phyloP scores from a whole-genome alignment of 2,329 filamentous ascomycete species.

The Lasiodiplodia citricola region DNA sequence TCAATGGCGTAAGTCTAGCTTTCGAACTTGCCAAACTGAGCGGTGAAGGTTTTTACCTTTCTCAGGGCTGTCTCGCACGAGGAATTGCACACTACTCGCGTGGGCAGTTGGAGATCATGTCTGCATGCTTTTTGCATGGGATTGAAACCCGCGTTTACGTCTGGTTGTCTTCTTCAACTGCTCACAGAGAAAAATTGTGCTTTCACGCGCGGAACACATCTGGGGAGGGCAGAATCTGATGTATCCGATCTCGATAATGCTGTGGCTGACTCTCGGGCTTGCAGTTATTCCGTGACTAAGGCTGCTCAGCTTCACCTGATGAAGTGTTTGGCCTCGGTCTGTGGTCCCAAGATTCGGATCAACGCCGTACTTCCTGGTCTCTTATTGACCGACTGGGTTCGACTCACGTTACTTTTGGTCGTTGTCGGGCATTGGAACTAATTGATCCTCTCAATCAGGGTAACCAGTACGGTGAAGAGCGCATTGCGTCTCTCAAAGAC shows the following conservation, averaged over 20 bases:
- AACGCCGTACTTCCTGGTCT: constrained; percentile 67
- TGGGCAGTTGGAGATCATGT: not conserved
- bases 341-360: constrained; percentile 62
- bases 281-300: constrained; percentile 74
- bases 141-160: not conserved
- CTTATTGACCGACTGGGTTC: constrained; percentile 69
- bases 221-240: not conserved
- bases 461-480: constrained; percentile 59
- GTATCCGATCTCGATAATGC: not conserved
- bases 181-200: not conserved
- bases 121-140: not conserved
- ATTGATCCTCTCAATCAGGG: constrained; percentile 30
- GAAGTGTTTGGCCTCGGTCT: constrained; percentile 63
- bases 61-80: not conserved
- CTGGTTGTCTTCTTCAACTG: not conserved
- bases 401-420: constrained; percentile 27
- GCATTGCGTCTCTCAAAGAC: constrained; percentile 60
- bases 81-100: not conserved
- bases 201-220: not conserved
- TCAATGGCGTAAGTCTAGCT: constrained; percentile 57
- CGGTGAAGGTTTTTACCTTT: not conserved
- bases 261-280: not conserved
- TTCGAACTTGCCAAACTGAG: not conserved
- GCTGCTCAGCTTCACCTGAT: constrained; percentile 61
- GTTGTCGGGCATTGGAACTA: not conserved